Conservation (phyloP, 2,329 filamentous ascomycete genomes). For the Curvularia lunata region DNA sequence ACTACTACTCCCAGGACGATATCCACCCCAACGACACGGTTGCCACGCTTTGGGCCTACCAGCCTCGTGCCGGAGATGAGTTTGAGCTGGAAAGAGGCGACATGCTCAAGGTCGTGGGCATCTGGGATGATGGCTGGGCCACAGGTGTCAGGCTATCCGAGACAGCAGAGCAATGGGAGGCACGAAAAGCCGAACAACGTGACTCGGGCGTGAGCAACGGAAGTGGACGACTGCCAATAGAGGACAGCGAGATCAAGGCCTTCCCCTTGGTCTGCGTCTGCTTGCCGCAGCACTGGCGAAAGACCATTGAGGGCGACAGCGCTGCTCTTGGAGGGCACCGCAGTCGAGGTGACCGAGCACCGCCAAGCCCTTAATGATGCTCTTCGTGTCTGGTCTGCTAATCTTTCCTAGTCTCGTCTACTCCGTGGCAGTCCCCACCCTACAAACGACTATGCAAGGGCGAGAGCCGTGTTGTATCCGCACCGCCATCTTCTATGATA, state of each 20-base stretch:
- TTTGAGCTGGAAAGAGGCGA: conserved; percentile 93
- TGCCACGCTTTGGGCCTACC: conserved; percentile 93
- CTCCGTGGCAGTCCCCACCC: conserved; percentile 18
- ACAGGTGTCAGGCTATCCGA: conserved; percentile 86
- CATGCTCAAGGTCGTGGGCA: conserved; percentile 97
- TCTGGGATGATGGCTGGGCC: conserved; percentile 99
- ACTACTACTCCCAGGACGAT: conserved; percentile 97
- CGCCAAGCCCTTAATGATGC: conserved; percentile 38
- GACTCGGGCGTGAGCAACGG: conserved; percentile 93
- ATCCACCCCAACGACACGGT: conserved; percentile 92
- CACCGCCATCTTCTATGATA: conserved; percentile 17
- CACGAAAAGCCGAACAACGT: conserved; percentile 75
- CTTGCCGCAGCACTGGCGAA: conserved; percentile 92
- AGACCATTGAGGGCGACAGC: conserved; percentile 88
- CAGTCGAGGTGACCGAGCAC: conserved; percentile 44
- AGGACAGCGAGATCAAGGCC: conserved; percentile 86
- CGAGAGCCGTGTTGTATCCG: conserved; percentile 15
- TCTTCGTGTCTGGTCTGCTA: conserved; percentile 28
- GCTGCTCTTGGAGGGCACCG: conserved; percentile 39
- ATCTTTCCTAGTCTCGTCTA: conserved; percentile 34
- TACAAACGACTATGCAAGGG: conserved; percentile 6
- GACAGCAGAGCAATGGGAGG: conserved; percentile 87
- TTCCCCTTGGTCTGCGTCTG: conserved; percentile 98
- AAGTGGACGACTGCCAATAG: conserved; percentile 53
- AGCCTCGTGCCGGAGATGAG: conserved; percentile 90